phyloP scores from a whole-genome alignment of 2,329 filamentous ascomycete species.

The Colletotrichum australisinense region DNA sequence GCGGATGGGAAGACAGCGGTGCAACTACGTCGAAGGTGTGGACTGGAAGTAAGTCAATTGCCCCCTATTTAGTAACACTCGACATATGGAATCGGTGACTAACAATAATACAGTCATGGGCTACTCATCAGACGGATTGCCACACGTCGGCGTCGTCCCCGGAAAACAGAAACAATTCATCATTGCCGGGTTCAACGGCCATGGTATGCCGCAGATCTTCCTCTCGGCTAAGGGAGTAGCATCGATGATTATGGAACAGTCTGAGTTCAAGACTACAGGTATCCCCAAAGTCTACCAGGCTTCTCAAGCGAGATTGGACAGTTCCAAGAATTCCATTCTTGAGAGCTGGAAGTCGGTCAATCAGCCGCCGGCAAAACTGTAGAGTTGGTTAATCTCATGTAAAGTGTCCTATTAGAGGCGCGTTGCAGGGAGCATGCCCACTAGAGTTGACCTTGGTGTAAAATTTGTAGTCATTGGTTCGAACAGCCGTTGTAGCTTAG shows the following conservation, averaged over 20 bases:
- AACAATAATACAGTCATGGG: conserved; percentile 49
- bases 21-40: conserved; percentile 51
- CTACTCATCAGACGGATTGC: conserved; percentile 53
- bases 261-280: conserved; percentile 47
- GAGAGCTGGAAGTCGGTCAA: conserved; percentile 17
- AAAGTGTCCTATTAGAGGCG: neutral
- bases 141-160: conserved; percentile 57
- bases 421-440: neutral
- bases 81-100: conserved; percentile 6
- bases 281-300: conserved; percentile 51
- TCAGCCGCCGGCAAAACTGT: neutral
- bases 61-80: fast-evolving
- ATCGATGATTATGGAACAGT: conserved; percentile 49
- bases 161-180: conserved; percentile 52
- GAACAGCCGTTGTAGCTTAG: neutral
- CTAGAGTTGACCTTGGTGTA: neutral
- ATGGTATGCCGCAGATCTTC: conserved; percentile 62
- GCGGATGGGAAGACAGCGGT: conserved; percentile 56
- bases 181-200: conserved; percentile 62
- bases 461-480: too few species aligned
- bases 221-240: conserved; percentile 52
- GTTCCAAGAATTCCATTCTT: conserved; percentile 31
- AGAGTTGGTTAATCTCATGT: neutral
- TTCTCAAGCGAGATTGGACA: conserved; percentile 42
- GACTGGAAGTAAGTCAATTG: conserved; percentile 51